phyloP scores from a whole-genome alignment of 257 asterid genomes.

The Solanum stenotomum region DNA sequence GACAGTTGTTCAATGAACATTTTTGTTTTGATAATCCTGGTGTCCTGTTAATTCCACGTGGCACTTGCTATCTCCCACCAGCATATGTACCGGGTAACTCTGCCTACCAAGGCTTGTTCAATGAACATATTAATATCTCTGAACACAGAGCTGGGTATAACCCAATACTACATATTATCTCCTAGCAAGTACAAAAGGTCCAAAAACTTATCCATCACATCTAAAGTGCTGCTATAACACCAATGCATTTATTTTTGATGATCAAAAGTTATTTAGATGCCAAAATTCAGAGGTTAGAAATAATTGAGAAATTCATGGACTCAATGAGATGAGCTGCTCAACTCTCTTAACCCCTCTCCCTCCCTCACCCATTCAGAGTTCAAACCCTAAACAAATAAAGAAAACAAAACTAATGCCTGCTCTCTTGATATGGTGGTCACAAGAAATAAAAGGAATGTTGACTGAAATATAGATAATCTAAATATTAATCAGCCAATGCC shows the following conservation, averaged over 20 bases:
- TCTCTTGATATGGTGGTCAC: background rate
- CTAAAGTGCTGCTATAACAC: no score
- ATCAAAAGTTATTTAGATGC: no score
- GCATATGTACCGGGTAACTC: background rate
- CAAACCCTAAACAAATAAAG: background rate
- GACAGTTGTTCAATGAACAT: background rate
- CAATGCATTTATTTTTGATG: no score
- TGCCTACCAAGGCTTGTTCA: background rate
- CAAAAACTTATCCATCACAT: no score
- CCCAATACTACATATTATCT: no score
- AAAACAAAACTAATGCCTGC: background rate
- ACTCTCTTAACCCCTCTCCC: background rate
- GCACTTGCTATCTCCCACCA: background rate
- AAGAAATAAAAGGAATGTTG: background rate
- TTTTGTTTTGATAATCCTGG: background rate
- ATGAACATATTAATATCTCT: background rate
- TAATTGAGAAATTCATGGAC: no score
- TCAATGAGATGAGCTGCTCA: no score
- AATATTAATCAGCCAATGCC: background rate
- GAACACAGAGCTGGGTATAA: background rate
- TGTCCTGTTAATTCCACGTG: background rate
- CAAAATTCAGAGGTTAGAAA: no score
- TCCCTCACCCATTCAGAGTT: background rate
- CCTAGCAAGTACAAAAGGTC: no score
- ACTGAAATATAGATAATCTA: background rate